Evolutionary conservation across 2,329 filamentous ascomycete species (phyloP).

Genomic region (Tolypocladium sp.): DNA sequence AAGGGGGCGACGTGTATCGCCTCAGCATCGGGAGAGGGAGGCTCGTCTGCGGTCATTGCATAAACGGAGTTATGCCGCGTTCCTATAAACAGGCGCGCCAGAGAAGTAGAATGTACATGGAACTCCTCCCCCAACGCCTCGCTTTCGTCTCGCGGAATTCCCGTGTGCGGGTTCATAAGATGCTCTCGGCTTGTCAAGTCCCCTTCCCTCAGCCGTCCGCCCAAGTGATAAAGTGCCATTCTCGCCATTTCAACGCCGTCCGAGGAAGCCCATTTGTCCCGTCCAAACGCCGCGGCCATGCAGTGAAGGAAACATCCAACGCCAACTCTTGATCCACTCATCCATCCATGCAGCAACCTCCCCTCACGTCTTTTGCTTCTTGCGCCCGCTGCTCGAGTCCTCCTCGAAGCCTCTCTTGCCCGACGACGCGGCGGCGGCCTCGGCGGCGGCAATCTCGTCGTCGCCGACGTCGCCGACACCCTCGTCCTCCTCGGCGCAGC

Average conservation of each 20-base stretch:
- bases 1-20: background rate
- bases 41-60: no score
- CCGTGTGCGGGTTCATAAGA: background rate
- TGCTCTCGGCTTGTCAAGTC: background rate
- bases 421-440: background rate
- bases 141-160: background rate
- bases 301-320: background rate
- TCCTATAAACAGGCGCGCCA: background rate
- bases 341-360: no score
- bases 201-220: background rate
- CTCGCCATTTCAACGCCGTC: background rate
- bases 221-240: background rate
- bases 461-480: constrained; percentile 31
- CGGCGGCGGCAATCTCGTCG: constrained; percentile 6
- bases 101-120: background rate
- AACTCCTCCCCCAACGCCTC: background rate
- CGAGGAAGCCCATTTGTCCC: background rate
- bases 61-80: background rate
- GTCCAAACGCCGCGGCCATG: background rate
- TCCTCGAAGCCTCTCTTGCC: constrained; percentile 10
- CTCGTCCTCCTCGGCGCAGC: constrained; percentile 31
- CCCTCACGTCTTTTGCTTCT: constrained; percentile 22
- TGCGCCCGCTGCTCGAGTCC: constrained; percentile 9
- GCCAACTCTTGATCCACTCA: background rate
- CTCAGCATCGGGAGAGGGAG: background rate